Conservation (phyloP, 352 stramenopile species). For the Sclerospora graminicola region DNA sequence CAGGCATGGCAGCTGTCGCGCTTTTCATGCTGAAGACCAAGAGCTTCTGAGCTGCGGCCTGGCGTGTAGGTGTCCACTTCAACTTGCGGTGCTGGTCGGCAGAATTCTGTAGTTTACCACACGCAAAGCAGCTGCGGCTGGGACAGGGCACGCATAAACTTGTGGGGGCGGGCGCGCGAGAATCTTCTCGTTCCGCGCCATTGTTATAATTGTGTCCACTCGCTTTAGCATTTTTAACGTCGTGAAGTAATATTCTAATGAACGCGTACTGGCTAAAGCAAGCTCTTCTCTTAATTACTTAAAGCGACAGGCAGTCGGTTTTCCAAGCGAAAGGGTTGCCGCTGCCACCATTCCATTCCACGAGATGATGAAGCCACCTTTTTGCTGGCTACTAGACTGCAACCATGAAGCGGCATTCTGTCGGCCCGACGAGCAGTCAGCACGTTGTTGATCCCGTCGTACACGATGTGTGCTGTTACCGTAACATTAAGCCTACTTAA, state of each 20-base stretch:
- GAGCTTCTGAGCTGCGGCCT: constrained; percentile 19
- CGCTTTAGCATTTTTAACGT: constrained; percentile 11
- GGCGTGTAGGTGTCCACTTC: constrained; percentile 5
- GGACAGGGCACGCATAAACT: constrained; percentile 12
- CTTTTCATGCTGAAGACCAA: constrained; percentile 55
- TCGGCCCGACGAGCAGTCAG: constrained; percentile 4
- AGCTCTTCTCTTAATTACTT: constrained; percentile 10
- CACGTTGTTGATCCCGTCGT: constrained; percentile 7
- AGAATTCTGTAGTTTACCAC: constrained; percentile 3
- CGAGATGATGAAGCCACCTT: constrained; percentile 2
- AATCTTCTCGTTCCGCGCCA: constrained; percentile 2
- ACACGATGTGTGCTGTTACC: constrained; percentile 24
- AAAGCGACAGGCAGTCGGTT: constrained; percentile 4
- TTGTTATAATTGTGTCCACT: constrained; percentile 8
- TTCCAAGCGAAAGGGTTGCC: constrained; percentile 17
- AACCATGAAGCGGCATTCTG: constrained; percentile 8
- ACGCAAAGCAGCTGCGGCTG: constrained; percentile 17
- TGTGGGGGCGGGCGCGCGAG: constrained; percentile 8
- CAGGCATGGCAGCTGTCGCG: constrained; percentile 49
- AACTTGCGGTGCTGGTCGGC: constrained; percentile 11
- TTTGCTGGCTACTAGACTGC: constrained; percentile 2
- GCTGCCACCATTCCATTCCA: not conserved
- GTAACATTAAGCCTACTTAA: too few relatives aligned
- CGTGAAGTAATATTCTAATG: not conserved
- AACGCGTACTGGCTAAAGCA: not conserved